Percentiles rank a stretch among this genome's conserved stretches.
phyloP scores from a whole-genome alignment of 192 early-diverging fungal species.

The Coemansia sp. region DNA sequence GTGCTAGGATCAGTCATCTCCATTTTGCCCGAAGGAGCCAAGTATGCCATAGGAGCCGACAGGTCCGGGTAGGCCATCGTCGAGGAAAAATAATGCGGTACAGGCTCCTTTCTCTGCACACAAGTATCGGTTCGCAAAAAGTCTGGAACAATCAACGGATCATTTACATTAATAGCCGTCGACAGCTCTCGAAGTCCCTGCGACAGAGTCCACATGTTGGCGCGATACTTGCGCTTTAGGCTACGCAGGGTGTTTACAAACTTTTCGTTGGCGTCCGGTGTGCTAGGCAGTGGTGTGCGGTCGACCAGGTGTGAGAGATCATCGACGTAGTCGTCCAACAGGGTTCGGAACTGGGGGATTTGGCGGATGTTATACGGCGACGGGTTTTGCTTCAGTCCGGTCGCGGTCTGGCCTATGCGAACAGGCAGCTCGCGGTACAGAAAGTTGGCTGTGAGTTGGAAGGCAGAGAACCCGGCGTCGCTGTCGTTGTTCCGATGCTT shows the following conservation, averaged over 20 bases:
- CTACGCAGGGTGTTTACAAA: constrained; percentile 47
- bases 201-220: constrained; percentile 44
- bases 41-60: constrained; percentile 51
- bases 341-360: constrained; percentile 53
- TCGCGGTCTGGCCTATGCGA: constrained; percentile 62
- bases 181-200: constrained; percentile 53
- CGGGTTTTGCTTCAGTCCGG: constrained; percentile 52
- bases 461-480: constrained; percentile 45
- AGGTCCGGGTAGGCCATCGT: constrained; percentile 46
- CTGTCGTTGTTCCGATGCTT: constrained; percentile 49
- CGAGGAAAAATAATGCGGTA: constrained; percentile 36
- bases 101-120: not conserved
- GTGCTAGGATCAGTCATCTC: constrained; percentile 50
- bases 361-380: constrained; percentile 53
- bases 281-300: constrained; percentile 29
- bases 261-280: constrained; percentile 41
- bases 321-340: constrained; percentile 59
- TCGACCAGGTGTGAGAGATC: constrained; percentile 56
- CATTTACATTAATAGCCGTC: constrained; percentile 43
- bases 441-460: constrained; percentile 58
- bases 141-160: constrained; percentile 35
- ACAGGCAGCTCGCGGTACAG: constrained; percentile 63
- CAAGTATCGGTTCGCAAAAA: constrained; percentile 25
- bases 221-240: constrained; percentile 39
- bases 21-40: constrained; percentile 55